Evolutionary conservation across 306 rosid genomes (phyloP).

Genomic region (Acacia confusa): DNA sequence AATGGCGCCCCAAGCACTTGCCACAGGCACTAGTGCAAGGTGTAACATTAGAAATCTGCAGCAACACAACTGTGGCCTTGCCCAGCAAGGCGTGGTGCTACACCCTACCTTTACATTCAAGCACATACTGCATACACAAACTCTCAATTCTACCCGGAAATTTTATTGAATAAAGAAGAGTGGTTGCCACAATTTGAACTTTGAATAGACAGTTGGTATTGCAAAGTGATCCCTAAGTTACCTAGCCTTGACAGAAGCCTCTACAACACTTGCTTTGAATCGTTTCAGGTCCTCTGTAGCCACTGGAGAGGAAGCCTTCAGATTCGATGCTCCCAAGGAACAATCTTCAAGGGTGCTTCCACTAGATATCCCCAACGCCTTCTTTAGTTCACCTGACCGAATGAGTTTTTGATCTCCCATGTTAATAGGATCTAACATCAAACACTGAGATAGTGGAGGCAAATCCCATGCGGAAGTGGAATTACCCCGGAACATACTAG

Average conservation of each 20-base stretch:
- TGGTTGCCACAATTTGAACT: slow-evolving; percentile 25
- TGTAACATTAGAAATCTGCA: neutral
- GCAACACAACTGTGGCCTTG: neutral
- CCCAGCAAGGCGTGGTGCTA: neutral
- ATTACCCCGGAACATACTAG: slow-evolving; percentile 51
- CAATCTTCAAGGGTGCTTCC: slow-evolving; percentile 63
- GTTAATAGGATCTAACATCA: slow-evolving; percentile 59
- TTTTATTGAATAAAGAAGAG: slow-evolving; percentile 12
- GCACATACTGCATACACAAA: slow-evolving; percentile 24
- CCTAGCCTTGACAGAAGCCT: slow-evolving; percentile 71
- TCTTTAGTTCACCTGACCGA: slow-evolving; percentile 60
- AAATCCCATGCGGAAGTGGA: slow-evolving; percentile 46
- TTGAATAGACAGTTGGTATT: slow-evolving; percentile 13
- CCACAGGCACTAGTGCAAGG: neutral
- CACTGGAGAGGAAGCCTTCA: slow-evolving; percentile 54
- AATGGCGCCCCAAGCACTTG: neutral
- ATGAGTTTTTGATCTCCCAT: slow-evolving; percentile 54
- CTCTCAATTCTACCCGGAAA: slow-evolving; percentile 6
- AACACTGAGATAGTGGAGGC: slow-evolving; percentile 52
- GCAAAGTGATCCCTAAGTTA: slow-evolving; percentile 42
- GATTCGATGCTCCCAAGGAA: slow-evolving; percentile 63
- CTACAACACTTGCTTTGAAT: slow-evolving; percentile 58
- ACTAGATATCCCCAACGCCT: slow-evolving; percentile 54
- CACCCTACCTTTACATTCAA: neutral
- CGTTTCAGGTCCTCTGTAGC: slow-evolving; percentile 69